These are phyloP conservation scores for Anethum foeniculum DNA, from an alignment of 140 eudicot species.

Conservation along the genomic window DNA sequence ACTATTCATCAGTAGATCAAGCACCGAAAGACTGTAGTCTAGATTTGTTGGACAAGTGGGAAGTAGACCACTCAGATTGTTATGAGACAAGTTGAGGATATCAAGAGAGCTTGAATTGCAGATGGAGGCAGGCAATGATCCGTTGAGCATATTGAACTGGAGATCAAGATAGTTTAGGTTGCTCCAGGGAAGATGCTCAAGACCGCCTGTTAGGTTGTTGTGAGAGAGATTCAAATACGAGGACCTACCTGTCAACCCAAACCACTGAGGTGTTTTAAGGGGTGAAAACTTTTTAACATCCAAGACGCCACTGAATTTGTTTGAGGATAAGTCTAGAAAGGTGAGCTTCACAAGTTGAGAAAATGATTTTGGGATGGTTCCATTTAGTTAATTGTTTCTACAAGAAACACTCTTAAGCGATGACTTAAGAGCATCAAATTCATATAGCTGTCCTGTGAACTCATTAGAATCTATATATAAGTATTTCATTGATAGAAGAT, in stretches of 20 bases:
- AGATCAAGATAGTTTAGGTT: not conserved
- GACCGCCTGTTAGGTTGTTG: not conserved
- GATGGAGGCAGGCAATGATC: not conserved
- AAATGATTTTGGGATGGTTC: not conserved
- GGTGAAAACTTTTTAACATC: slow-evolving; percentile 20
- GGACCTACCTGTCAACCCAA: not conserved
- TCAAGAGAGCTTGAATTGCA: not conserved
- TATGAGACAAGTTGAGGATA: not conserved
- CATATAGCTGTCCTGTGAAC: slow-evolving; percentile 7
- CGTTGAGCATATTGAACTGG: not conserved
- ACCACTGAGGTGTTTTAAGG: slow-evolving; percentile 14
- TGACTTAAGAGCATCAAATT: not conserved
- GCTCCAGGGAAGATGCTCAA: not conserved
- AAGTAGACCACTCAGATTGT: not conserved
- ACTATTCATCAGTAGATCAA: not conserved
- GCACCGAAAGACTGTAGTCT: not conserved
- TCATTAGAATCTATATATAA: slow-evolving; percentile 6
- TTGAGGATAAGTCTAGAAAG: slow-evolving; percentile 2
- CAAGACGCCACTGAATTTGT: slow-evolving; percentile 19
- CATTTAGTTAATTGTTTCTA: not conserved
- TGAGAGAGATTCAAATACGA: not conserved
- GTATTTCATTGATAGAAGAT: not conserved
- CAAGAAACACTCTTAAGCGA: not conserved
- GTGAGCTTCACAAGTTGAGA: not conserved
- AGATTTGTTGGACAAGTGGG: not conserved